A percentile compares a stretch with the other conserved stretches of the same genome.
phyloP scores from a whole-genome alignment of 2,329 filamentous ascomycete genomes.

The Mycogone perniciosa region DNA sequence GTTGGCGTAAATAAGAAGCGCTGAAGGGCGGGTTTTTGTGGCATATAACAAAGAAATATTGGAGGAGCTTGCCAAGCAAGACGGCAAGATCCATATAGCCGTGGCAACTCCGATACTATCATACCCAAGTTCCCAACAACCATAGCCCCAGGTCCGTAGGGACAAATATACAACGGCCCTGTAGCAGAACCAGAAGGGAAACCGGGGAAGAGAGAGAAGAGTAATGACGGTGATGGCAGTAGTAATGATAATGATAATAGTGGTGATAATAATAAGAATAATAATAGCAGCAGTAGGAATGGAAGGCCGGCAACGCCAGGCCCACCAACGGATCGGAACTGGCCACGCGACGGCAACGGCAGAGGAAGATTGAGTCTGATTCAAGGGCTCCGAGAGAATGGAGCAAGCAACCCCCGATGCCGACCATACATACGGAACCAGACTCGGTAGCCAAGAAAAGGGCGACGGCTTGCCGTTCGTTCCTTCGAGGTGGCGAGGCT shows the following conservation, averaged over 20 bases:
- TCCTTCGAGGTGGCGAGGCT: slow-evolving; percentile 1
- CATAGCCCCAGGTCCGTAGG: slow-evolving; percentile 5
- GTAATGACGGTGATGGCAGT: not conserved
- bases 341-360: slow-evolving; percentile 1
- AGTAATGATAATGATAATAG: no score
- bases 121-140: slow-evolving; percentile 7
- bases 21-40: slow-evolving; percentile 2
- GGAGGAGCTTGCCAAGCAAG: slow-evolving; percentile 7
- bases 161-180: not conserved
- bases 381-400: slow-evolving; percentile 4
- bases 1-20: slow-evolving; percentile 1
- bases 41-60: slow-evolving; percentile 7
- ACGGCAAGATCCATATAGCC: slow-evolving; percentile 7
- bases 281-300: slow-evolving; percentile 1
- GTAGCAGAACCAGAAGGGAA: slow-evolving; percentile 1
- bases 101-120: slow-evolving; percentile 1
- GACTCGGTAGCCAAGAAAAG: slow-evolving; percentile 3
- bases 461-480: not conserved
- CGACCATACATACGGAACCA: slow-evolving; percentile 1
- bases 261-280: not conserved
- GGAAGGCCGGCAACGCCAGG: slow-evolving; percentile 5
- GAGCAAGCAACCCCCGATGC: not conserved
- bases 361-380: slow-evolving; percentile 6
- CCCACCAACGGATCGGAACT: slow-evolving; percentile 7
- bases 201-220: not conserved